Evolutionary conservation across 1,284 basidiomycete species (phyloP).

Genomic region (Cutaneotrichosporon arboriforme): DNA sequence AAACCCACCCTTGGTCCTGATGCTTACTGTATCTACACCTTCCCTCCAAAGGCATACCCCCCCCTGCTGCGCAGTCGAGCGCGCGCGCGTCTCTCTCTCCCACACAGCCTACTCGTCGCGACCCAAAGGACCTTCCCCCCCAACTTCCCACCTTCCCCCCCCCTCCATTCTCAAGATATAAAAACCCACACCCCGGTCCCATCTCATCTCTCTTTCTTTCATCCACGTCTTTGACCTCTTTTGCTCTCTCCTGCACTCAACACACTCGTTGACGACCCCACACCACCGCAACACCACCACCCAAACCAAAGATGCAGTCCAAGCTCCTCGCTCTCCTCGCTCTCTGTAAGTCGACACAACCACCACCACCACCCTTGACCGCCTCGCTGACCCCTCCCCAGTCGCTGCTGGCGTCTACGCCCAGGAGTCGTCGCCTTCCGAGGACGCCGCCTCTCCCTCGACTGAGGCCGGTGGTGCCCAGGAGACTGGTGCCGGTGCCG

Average conservation of each 20-base stretch:
- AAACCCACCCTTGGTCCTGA: too few species aligned
- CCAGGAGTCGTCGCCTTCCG: background rate
- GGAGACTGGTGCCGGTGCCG: background rate
- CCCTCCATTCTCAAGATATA: background rate
- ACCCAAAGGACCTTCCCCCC: too few species aligned
- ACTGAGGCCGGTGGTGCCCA: background rate
- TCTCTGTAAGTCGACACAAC: background rate
- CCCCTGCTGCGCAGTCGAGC: background rate
- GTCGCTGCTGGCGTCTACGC: constrained; percentile 3
- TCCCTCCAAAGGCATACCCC: background rate
- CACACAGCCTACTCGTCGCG: too few species aligned
- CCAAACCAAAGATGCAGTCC: background rate
- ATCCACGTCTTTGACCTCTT: background rate
- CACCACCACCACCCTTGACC: background rate
- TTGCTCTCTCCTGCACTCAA: background rate
- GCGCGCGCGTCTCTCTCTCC: background rate
- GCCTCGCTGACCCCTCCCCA: background rate
- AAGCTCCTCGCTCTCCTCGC: constrained; percentile 3
- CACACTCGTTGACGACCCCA: background rate
- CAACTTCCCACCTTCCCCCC: background rate
- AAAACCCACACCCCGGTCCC: background rate
- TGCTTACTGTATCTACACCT: too few species aligned
- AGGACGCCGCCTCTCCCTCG: background rate
- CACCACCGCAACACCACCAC: background rate
- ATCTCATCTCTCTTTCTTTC: background rate